phyloP scores from a whole-genome alignment of 306 rosid genomes.

The Ormosia semicastrata region DNA sequence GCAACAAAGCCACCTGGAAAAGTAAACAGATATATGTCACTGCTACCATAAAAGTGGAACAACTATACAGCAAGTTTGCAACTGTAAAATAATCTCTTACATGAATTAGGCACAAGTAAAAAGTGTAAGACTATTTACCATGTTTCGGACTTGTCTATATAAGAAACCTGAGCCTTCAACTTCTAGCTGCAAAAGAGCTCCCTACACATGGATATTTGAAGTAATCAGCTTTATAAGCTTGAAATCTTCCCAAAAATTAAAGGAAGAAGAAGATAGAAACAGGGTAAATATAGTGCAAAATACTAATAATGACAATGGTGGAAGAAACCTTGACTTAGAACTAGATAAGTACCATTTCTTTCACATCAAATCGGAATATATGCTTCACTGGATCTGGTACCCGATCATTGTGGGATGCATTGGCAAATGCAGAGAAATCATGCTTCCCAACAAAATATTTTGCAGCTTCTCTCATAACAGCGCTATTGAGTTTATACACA shows the following conservation, averaged over 20 bases:
- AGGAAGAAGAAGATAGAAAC: background rate
- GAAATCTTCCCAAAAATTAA: background rate
- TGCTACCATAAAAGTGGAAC: background rate
- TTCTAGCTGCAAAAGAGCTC: constrained; percentile 51
- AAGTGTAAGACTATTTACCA: constrained; percentile 50
- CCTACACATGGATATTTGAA: constrained; percentile 28
- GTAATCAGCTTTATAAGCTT: constrained; percentile 8
- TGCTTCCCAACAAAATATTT: constrained; percentile 70
- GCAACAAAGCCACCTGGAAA: constrained; percentile 71
- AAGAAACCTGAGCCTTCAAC: constrained; percentile 96
- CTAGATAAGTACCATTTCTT: constrained; percentile 54
- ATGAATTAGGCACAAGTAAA: background rate
- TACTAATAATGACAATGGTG: background rate
- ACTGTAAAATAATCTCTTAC: background rate
- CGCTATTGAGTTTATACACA: constrained; percentile 64
- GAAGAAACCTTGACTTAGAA: constrained; percentile 16
- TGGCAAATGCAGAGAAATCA: constrained; percentile 90
- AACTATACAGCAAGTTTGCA: background rate
- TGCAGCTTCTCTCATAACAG: constrained; percentile 82
- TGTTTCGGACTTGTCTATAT: constrained; percentile 92
- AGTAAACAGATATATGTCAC: constrained; percentile 1
- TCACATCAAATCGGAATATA: constrained; percentile 66
- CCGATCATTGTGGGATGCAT: constrained; percentile 69
- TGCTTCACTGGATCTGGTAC: constrained; percentile 71
- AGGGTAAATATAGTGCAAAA: constrained; percentile 10